phyloP scores from a whole-genome alignment of 257 asterid species.

The Forsythia viridissima region DNA sequence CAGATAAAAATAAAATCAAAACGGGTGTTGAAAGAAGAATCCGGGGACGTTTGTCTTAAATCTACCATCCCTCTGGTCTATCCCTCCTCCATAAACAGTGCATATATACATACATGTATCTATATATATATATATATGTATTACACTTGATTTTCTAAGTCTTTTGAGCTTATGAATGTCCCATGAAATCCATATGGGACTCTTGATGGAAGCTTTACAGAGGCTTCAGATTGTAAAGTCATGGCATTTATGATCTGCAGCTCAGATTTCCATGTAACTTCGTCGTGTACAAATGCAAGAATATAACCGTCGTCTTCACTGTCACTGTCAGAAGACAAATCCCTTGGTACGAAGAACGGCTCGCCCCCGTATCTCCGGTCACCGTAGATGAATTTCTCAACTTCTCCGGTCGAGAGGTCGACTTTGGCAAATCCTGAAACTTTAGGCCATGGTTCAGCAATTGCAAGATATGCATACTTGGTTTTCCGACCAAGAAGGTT shows the following conservation, averaged over 20 bases:
- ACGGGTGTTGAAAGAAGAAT: neutral
- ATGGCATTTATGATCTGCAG: slow-evolving; percentile 35
- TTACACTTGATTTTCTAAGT: slow-evolving; percentile 35
- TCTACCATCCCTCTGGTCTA: slow-evolving; percentile 23
- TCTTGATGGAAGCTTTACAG: slow-evolving; percentile 37
- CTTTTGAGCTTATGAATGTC: slow-evolving; percentile 38
- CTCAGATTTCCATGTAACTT: slow-evolving; percentile 40
- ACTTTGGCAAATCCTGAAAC: slow-evolving; percentile 51
- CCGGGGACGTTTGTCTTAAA: slow-evolving; percentile 19
- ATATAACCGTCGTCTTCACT: slow-evolving; percentile 44
- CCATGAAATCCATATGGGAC: slow-evolving; percentile 57
- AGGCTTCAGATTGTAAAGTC: slow-evolving; percentile 31
- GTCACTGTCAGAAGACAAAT: slow-evolving; percentile 10
- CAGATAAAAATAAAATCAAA: neutral
- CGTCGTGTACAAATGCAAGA: slow-evolving; percentile 45
- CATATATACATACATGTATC: neutral
- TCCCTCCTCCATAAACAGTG: neutral
- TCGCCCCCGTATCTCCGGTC: slow-evolving; percentile 42
- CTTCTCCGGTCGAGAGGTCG: slow-evolving; percentile 31
- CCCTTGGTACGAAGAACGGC: slow-evolving; percentile 38
- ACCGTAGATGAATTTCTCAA: slow-evolving; percentile 38
- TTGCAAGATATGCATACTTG: slow-evolving; percentile 38
- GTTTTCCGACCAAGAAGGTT: slow-evolving; percentile 41
- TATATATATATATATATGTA: neutral
- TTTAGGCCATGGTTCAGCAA: slow-evolving; percentile 56